Evolutionary conservation across 192 early-diverging fungal genomes (phyloP), one percentile per base, ranked within the genome.

Genomic region (Linnemannia zychae): DNA sequence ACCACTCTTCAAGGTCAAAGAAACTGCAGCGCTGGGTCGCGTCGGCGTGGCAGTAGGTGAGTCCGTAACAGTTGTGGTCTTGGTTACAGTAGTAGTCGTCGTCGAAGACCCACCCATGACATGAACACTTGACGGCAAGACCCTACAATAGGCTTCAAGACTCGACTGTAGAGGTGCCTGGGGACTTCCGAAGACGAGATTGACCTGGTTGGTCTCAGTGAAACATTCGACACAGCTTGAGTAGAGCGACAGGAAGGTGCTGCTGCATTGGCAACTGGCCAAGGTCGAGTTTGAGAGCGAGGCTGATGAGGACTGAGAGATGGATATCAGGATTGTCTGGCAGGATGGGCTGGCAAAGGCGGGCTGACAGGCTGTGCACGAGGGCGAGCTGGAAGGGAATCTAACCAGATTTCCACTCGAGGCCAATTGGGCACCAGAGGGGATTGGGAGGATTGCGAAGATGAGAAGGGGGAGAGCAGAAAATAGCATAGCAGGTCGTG

Each of bases 191-290:
- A 85, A 79, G 44, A 85, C 72, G 22, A 79, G 36, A 2, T n/a
- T 38, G 22, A 79, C 22, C 38, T 85, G 83, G 47, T 79, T 60
- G 4, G 83, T 85, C 74, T 85, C 83, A 0, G 44, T 76, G 38
- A 85, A 85, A 44, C 83, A 85, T 38, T 85, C 47, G 20, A 79
- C 70, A 48, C 83, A 85, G 28, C 22, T 72, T 11, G 24, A 28
- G 70, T 79, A 85, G 24, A 79, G 49, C 5, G 69, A 57, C 37
- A 85, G 15, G 77, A 85, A 85, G 24, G 74, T 33, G 7, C 53
- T 31, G 7, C 69, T 72, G 78, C 83, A 85, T 60, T 85, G 83
- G 48, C 83, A 85, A n/a, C 18, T 70, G 38, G 74, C 74, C 76
- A 85, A 22, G 63, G 78, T 85, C 46, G 73, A 38, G 34, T 79